Conservation (phyloP, 768 basidiomycete genomes). For the Fistulinella prunicolor region DNA sequence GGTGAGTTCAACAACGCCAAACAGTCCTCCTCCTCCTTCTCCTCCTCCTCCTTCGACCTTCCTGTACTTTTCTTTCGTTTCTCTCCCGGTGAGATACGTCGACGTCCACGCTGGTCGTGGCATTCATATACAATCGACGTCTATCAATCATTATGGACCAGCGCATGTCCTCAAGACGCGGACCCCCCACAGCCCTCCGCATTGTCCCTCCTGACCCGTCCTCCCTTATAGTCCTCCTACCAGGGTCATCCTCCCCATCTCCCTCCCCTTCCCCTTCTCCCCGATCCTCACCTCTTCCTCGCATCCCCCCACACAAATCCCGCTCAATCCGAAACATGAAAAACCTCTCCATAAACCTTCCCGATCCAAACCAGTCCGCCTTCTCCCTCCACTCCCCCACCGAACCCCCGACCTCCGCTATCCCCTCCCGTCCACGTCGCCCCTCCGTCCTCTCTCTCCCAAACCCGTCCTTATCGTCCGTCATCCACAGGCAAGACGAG, state of each 20-base stretch:
- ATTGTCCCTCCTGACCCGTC: constrained; percentile 49
- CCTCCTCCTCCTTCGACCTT: too few species aligned
- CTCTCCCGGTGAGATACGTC: constrained; percentile 16
- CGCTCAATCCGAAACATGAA: constrained; percentile 66
- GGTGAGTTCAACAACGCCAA: too few species aligned
- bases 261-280: background rate
- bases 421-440: constrained; percentile 49
- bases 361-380: constrained; percentile 57
- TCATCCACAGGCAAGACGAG: constrained; percentile 63
- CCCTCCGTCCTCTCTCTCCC: constrained; percentile 73
- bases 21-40: too few species aligned
- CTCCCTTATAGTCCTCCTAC: constrained; percentile 44
- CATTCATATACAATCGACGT: constrained; percentile 29
- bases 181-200: constrained; percentile 54
- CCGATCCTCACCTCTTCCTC: constrained; percentile 9
- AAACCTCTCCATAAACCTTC: constrained; percentile 67
- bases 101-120: constrained; percentile 36
- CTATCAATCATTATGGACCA: too few species aligned
- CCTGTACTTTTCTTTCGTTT: too few species aligned
- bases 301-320: constrained; percentile 36
- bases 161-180: too few species aligned
- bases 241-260: background rate
- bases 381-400: constrained; percentile 43
- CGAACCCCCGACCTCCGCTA: constrained; percentile 31
- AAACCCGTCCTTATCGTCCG: constrained; percentile 44